Evolutionary conservation across 805 yeast genomes (phyloP), one percentile per base, ranked within the genome.

Genomic region (Zygotorulaspora chibaensis): DNA sequence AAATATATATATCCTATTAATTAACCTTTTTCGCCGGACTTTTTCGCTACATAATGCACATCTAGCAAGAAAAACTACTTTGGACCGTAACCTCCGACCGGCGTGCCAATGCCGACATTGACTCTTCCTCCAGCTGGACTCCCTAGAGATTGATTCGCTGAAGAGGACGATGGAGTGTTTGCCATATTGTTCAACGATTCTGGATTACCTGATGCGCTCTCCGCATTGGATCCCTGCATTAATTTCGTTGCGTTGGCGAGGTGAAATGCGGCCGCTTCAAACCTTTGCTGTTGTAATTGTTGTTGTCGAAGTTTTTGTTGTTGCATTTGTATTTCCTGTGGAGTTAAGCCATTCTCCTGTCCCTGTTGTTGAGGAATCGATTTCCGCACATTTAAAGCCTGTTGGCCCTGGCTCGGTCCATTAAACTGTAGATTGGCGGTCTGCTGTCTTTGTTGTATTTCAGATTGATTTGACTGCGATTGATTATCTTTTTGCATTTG

Each of bases 251-350:
- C 61, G 39, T 62, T 63, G 2, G 65, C 62, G 15, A 62, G 40
- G 37, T 63, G 65, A 35, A 54, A 60, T 12, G 65, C 66, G 5
- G 66, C 68, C 7, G 60, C 62, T 46, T 64, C 67, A 38, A 61
- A 61, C 27, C 61, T 53, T 38, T 62, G 66, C 34, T 64, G 67
- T 43, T 64, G 68, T 5, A 61, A 38, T 42, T 63, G 68, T 35
- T 63, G 66, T 43, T 63, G 67, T 48, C 65, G 57, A 42, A 63
- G 50, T 40, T 60, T 57, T 47, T 61, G 67, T 31, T 63, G 68
- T 36, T 62, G 68, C 26, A 51, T 48, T 47, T 63, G 68, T 29
- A 63, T 63, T 25, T 61, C 68, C 40, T 59, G 64, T 8, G 67
- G 68, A 2, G 67, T 62, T 20, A 63, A 48, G 2, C 64, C 66